Conservation (phyloP, 2,329 filamentous ascomycete species). For the Sclerotinia borealis region DNA sequence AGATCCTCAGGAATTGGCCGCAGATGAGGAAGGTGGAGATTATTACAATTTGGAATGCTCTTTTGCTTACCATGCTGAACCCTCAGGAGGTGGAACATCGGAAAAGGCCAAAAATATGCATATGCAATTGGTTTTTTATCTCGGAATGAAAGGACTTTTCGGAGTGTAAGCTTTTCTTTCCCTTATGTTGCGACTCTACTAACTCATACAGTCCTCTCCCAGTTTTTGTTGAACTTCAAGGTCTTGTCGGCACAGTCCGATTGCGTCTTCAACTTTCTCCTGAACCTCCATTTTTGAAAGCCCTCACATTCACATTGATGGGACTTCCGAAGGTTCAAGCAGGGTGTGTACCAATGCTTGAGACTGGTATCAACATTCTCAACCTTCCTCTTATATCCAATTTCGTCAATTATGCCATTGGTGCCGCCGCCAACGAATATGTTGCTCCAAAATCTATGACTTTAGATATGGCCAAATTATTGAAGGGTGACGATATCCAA, state of each 20-base stretch:
- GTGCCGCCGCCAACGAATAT: conserved; percentile 77
- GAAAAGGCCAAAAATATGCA: conserved; percentile 93
- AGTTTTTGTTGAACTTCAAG: conserved; percentile 68
- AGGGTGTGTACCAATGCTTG: conserved; percentile 87
- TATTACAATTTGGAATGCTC: conserved; percentile 91
- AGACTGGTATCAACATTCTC: conserved; percentile 82
- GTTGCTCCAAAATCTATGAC: conserved; percentile 93
- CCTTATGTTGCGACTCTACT: neutral
- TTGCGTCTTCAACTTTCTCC: conserved; percentile 80
- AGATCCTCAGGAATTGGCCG: conserved; percentile 79
- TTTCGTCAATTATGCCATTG: conserved; percentile 71
- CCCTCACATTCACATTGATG: conserved; percentile 89
- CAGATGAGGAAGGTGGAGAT: conserved; percentile 82
- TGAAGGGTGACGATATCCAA: conserved; percentile 85
- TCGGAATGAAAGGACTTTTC: conserved; percentile 48
- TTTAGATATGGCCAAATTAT: conserved; percentile 81
- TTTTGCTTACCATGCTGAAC: conserved; percentile 84
- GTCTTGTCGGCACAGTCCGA: conserved; percentile 82
- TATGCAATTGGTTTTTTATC: conserved; percentile 91
- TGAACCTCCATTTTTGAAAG: conserved; percentile 87
- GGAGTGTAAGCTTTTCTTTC: conserved; percentile 19
- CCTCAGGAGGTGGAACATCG: conserved; percentile 61
- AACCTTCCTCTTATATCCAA: conserved; percentile 91
- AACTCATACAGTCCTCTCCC: conserved; percentile 19
- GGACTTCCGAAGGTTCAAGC: conserved; percentile 84